Conservation (phyloP, 106 monocot species). For the Acanthochlamys bracteata region DNA sequence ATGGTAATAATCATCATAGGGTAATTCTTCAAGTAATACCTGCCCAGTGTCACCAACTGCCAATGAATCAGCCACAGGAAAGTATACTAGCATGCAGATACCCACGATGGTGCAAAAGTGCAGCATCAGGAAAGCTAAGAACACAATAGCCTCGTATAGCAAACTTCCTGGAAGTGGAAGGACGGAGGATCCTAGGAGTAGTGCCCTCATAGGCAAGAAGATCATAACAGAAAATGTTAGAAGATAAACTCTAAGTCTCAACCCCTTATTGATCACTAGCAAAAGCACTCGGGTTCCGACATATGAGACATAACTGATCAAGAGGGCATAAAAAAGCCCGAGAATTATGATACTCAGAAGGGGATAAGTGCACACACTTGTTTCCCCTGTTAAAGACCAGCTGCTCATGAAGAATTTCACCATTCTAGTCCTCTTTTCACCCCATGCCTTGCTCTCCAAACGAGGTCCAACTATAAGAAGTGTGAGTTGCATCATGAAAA, state of each 20-base stretch:
- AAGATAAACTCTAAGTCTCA: slow-evolving; percentile 48
- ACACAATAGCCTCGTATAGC: slow-evolving; percentile 45
- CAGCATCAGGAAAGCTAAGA: slow-evolving; percentile 58
- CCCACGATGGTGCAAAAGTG: slow-evolving; percentile 34
- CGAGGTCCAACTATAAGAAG: slow-evolving; percentile 48
- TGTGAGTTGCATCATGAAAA: slow-evolving; percentile 34
- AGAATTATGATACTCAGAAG: slow-evolving; percentile 57
- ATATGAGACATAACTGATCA: slow-evolving; percentile 50
- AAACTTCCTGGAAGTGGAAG: slow-evolving; percentile 31
- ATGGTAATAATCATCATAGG: slow-evolving; percentile 53
- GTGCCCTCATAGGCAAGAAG: slow-evolving; percentile 44
- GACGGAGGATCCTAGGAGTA: slow-evolving; percentile 56
- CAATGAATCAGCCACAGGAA: slow-evolving; percentile 64
- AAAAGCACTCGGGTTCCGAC: slow-evolving; percentile 38
- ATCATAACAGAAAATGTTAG: slow-evolving; percentile 34
- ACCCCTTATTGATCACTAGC: slow-evolving; percentile 71
- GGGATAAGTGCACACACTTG: slow-evolving; percentile 50
- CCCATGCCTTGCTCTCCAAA: slow-evolving; percentile 6
- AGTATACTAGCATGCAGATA: slow-evolving; percentile 73
- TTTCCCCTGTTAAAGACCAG: slow-evolving; percentile 12
- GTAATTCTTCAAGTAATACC: slow-evolving; percentile 31
- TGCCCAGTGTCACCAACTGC: slow-evolving; percentile 35
- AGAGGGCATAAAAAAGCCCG: slow-evolving; percentile 41
- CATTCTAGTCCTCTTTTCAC: slow-evolving; percentile 15
- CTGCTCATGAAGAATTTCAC: slow-evolving; percentile 23